A percentile compares a stretch with the other conserved stretches of the same genome.
Evolutionary conservation across 2,329 filamentous ascomycete species (phyloP).

Genomic region (Hymenoscyphus repandus): DNA sequence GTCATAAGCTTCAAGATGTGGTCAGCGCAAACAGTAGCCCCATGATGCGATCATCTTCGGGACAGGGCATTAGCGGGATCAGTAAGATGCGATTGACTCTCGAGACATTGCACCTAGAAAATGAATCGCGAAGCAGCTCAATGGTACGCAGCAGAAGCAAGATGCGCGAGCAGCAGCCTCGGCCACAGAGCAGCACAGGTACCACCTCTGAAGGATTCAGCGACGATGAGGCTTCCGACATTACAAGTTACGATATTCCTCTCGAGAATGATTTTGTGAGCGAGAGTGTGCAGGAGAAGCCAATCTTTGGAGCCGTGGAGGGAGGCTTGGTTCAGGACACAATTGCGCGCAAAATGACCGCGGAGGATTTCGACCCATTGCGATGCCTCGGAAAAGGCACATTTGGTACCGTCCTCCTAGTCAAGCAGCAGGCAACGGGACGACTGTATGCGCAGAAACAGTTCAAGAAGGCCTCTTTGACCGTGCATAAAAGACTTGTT

Average conservation of each 20-base stretch:
- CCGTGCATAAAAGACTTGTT: slow-evolving; percentile 90
- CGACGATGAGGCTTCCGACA: slow-evolving; percentile 61
- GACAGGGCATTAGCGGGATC: slow-evolving; percentile 61
- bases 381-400: slow-evolving; percentile 94
- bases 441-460: slow-evolving; percentile 96
- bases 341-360: slow-evolving; percentile 72
- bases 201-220: slow-evolving; percentile 39
- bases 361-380: slow-evolving; percentile 83
- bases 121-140: slow-evolving; percentile 47
- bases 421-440: slow-evolving; percentile 83
- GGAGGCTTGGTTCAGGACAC: slow-evolving; percentile 47
- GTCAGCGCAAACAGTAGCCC: slow-evolving; percentile 57
- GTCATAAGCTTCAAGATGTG: slow-evolving; percentile 36
- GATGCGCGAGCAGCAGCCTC: slow-evolving; percentile 40
- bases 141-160: slow-evolving; percentile 51
- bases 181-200: slow-evolving; percentile 45
- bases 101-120: slow-evolving; percentile 67
- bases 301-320: slow-evolving; percentile 42
- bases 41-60: slow-evolving; percentile 43
- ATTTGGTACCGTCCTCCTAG: slow-evolving; percentile 89
- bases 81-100: slow-evolving; percentile 77
- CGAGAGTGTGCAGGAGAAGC: slow-evolving; percentile 44
- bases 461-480: slow-evolving; percentile 93
- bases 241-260: slow-evolving; percentile 78
- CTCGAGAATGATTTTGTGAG: slow-evolving; percentile 83